These are phyloP conservation scores for Pulveroboletus sp. DNA, from an alignment of 768 basidiomycete genomes.

Conservation along the genomic window DNA sequence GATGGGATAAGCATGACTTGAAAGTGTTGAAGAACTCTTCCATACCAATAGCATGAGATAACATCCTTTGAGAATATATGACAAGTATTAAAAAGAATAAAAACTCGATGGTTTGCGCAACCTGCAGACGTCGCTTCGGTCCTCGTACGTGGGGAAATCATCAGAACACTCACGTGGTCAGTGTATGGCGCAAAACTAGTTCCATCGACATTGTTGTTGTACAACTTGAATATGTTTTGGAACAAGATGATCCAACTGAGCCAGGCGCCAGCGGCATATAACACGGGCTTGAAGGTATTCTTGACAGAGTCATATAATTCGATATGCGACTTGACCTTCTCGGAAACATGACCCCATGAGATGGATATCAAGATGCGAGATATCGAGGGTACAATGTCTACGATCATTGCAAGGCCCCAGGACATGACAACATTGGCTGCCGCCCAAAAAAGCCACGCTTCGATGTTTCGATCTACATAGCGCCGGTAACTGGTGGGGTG, in stretches of 20 bases:
- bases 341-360: slow-evolving; percentile 74
- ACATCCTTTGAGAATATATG: slow-evolving; percentile 57
- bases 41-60: slow-evolving; percentile 60
- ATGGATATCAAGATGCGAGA: slow-evolving; percentile 48
- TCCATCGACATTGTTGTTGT: slow-evolving; percentile 35
- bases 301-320: slow-evolving; percentile 71
- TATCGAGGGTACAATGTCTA: slow-evolving; percentile 62
- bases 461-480: slow-evolving; percentile 59
- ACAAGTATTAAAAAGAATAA: slow-evolving; percentile 72
- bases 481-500: slow-evolving; percentile 51
- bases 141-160: not conserved
- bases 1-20: not conserved
- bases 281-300: slow-evolving; percentile 61
- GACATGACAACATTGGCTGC: slow-evolving; percentile 74
- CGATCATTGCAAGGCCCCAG: slow-evolving; percentile 70
- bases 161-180: slow-evolving; percentile 38
- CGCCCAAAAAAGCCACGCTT: slow-evolving; percentile 81
- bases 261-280: slow-evolving; percentile 70
- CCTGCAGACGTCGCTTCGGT: slow-evolving; percentile 28
- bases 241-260: slow-evolving; percentile 76
- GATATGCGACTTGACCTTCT: slow-evolving; percentile 56
- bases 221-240: slow-evolving; percentile 55
- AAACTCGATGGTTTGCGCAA: slow-evolving; percentile 64
- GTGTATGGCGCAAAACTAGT: slow-evolving; percentile 59
- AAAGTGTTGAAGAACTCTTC: not conserved